A percentile compares a stretch with the other conserved stretches of the same genome.
phyloP scores from a whole-genome alignment of 306 rosid genomes.

The Quercus wislizeni region DNA sequence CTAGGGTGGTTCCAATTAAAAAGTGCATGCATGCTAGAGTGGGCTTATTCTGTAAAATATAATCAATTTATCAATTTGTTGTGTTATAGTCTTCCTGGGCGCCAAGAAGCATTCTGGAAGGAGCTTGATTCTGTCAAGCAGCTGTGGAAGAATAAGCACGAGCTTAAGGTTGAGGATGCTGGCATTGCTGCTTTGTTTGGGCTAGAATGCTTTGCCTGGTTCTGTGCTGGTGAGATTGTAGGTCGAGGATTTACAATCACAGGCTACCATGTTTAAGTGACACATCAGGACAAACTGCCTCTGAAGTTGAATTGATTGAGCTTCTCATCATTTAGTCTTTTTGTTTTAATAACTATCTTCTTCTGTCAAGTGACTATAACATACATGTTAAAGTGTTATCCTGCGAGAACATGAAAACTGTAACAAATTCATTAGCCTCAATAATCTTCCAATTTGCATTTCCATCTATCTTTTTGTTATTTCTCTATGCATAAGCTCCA shows the following conservation, averaged over 20 bases:
- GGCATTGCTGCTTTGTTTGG: conserved; percentile 39
- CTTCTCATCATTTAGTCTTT: conserved; percentile 11
- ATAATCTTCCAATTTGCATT: conserved; percentile 1
- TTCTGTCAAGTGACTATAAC: background rate
- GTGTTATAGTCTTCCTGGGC: conserved; percentile 28
- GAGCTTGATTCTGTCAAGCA: conserved; percentile 31
- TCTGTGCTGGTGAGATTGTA: conserved; percentile 35
- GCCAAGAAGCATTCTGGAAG: conserved; percentile 26
- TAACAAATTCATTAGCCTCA: background rate
- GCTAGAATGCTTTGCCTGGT: conserved; percentile 31
- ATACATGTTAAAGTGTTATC: background rate
- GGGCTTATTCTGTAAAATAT: background rate
- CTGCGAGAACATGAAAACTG: background rate
- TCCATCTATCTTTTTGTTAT: background rate
- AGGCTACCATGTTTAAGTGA: conserved; percentile 24
- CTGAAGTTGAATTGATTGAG: background rate
- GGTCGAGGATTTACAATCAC: conserved; percentile 40
- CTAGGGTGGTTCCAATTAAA: background rate
- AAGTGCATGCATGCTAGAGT: background rate
- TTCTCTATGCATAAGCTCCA: background rate
- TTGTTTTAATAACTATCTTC: background rate
- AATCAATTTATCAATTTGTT: background rate
- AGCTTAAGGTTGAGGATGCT: conserved; percentile 28
- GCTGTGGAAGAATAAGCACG: conserved; percentile 29
- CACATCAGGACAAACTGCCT: background rate